These are phyloP conservation scores for Micromonas commoda DNA, from an alignment of 139 green algal genomes.

Conservation along the genomic window DNA sequence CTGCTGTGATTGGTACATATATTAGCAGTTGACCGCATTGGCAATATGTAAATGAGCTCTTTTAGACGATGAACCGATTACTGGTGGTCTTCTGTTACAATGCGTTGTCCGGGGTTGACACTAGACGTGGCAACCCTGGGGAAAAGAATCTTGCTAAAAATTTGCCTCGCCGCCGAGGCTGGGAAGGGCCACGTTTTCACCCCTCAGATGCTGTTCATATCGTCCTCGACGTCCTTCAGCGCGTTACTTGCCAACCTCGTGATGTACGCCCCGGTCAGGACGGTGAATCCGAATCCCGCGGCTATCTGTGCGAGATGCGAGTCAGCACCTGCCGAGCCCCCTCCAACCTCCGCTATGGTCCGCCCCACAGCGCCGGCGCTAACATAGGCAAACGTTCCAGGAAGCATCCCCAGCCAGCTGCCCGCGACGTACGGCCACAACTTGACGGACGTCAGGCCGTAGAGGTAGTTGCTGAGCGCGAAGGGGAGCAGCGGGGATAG, in stretches of 20 bases:
- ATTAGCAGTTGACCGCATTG: too few species aligned
- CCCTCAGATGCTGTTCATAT: not conserved
- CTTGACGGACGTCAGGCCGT: slow-evolving; percentile 81
- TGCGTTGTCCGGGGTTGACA: too few species aligned
- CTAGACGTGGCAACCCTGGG: too few species aligned
- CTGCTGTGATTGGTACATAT: too few species aligned
- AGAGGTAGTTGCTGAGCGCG: slow-evolving; percentile 74
- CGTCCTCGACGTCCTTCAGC: not conserved
- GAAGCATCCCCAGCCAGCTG: slow-evolving; percentile 85
- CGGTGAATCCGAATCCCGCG: not conserved
- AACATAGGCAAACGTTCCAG: slow-evolving; percentile 84
- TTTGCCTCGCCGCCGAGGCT: too few species aligned
- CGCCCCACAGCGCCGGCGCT: slow-evolving; percentile 38
- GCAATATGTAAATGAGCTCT: too few species aligned
- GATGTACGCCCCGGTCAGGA: slow-evolving; percentile 7
- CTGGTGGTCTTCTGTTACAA: too few species aligned
- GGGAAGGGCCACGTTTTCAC: too few species aligned
- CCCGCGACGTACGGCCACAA: slow-evolving; percentile 69
- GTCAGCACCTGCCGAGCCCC: not conserved
- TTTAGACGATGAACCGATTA: too few species aligned
- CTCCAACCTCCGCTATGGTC: not conserved
- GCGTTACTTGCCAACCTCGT: slow-evolving; percentile 1
- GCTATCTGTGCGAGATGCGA: not conserved
- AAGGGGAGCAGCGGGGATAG: slow-evolving; percentile 86
- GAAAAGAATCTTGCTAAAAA: too few species aligned